A percentile compares a stretch with the other conserved stretches of the same genome.
phyloP scores from a whole-genome alignment of 2,329 filamentous ascomycete species.

The Rhynchosporium graminicola region DNA sequence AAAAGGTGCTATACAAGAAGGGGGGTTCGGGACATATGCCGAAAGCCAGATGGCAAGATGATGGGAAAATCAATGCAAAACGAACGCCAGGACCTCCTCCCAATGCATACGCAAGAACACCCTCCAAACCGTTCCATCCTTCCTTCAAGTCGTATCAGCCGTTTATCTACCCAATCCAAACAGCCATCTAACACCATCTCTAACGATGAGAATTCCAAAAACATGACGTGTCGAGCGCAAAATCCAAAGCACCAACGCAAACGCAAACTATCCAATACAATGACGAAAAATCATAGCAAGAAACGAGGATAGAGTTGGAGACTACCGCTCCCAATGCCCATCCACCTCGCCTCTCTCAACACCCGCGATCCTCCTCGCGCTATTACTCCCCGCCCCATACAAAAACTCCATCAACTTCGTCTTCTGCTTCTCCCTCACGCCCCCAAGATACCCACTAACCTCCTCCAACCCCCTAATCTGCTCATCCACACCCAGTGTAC shows the following conservation, averaged over 20 bases:
- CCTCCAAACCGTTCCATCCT: not conserved
- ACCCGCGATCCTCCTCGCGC: constrained; percentile 12
- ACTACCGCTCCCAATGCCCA: constrained; percentile 17
- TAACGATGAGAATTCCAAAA: not conserved
- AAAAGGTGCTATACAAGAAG: constrained; percentile 9
- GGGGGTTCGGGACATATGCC: not conserved
- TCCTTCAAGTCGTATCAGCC: not conserved
- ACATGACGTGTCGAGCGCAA: not conserved
- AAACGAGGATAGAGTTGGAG: not conserved
- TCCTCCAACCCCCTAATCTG: constrained; percentile 83
- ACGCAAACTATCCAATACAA: not conserved
- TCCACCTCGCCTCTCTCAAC: constrained; percentile 17
- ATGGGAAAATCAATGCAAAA: not conserved
- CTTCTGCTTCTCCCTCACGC: constrained; percentile 77
- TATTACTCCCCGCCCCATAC: constrained; percentile 52
- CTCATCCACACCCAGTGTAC: constrained; percentile 74
- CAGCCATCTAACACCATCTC: constrained; percentile 5
- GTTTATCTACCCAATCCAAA: constrained; percentile 1
- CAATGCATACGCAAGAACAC: constrained; percentile 3
- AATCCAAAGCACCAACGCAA: not conserved
- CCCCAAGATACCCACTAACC: constrained; percentile 75
- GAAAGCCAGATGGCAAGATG: not conserved
- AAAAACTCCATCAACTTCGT: constrained; percentile 79
- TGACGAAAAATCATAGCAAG: not conserved
- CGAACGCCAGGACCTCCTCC: not conserved